Evolutionary conservation across 2,329 filamentous ascomycete genomes (phyloP).

Genomic region (Cytospora leucostoma): DNA sequence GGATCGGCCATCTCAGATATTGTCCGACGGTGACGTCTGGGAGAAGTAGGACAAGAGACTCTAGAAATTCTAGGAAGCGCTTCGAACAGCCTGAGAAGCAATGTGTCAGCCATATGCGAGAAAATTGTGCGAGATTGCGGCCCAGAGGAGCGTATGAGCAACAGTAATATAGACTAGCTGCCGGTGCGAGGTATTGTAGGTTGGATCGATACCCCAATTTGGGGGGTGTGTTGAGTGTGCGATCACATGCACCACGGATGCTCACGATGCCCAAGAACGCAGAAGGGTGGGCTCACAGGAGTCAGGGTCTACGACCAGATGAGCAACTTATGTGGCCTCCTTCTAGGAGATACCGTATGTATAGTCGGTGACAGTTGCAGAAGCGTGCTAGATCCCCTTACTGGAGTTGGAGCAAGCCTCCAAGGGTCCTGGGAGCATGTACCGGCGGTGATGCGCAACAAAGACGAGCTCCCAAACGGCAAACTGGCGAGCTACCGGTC

Average conservation of each 20-base stretch:
- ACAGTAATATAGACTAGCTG: not conserved
- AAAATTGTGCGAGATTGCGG: not conserved
- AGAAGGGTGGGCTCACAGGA: slow-evolving; percentile 8
- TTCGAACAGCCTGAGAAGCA: slow-evolving; percentile 44
- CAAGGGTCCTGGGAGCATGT: not conserved
- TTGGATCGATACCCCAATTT: not conserved
- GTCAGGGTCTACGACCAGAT: not conserved
- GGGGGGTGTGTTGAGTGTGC: slow-evolving; percentile 3
- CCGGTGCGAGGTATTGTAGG: not conserved
- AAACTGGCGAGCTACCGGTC: not conserved
- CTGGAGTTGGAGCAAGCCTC: not conserved
- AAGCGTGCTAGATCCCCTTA: not conserved
- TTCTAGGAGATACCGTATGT: not conserved
- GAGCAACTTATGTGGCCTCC: not conserved
- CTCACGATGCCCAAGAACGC: not conserved
- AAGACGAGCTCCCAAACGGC: not conserved
- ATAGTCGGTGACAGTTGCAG: not conserved
- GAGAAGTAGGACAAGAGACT: slow-evolving; percentile 44
- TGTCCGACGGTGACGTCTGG: slow-evolving; percentile 39
- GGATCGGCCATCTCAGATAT: slow-evolving; percentile 48
- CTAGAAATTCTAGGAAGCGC: slow-evolving; percentile 43
- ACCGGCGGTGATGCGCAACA: slow-evolving; percentile 1
- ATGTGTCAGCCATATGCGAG: slow-evolving; percentile 43
- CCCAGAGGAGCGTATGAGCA: not conserved
- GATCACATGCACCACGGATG: slow-evolving; percentile 15